These are phyloP conservation scores for Xylariales sp. DNA, from an alignment of 2,329 filamentous ascomycete genomes.

Conservation along the genomic window DNA sequence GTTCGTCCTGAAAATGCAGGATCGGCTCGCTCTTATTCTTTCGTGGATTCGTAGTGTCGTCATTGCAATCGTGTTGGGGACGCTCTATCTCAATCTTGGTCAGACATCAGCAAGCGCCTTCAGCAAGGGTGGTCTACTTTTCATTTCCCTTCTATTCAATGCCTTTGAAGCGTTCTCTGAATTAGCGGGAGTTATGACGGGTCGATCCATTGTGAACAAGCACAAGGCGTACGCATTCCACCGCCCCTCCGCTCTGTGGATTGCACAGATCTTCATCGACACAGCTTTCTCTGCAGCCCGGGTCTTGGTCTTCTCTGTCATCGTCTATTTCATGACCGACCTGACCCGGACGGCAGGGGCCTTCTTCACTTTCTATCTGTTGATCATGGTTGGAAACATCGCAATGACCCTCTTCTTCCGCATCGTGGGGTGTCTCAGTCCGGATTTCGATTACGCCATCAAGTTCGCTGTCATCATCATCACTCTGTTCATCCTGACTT, in stretches of 20 bases:
- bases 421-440: slow-evolving; percentile 68
- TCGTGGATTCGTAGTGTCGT: slow-evolving; percentile 65
- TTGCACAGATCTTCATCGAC: slow-evolving; percentile 78
- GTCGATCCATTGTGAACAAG: slow-evolving; percentile 74
- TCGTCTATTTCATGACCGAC: slow-evolving; percentile 76
- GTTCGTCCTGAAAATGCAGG: slow-evolving; percentile 81
- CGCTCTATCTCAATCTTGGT: slow-evolving; percentile 69
- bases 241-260: slow-evolving; percentile 75
- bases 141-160: slow-evolving; percentile 77
- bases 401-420: slow-evolving; percentile 76
- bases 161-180: slow-evolving; percentile 84
- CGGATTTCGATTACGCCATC: slow-evolving; percentile 81
- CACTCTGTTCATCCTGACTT: slow-evolving; percentile 75
- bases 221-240: slow-evolving; percentile 82
- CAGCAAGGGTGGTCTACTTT: slow-evolving; percentile 75
- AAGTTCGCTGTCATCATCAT: slow-evolving; percentile 77
- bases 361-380: slow-evolving; percentile 73
- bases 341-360: slow-evolving; percentile 65
- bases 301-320: slow-evolving; percentile 67
- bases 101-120: slow-evolving; percentile 67
- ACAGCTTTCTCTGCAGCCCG: slow-evolving; percentile 66
- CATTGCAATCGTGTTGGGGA: slow-evolving; percentile 74
- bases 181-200: slow-evolving; percentile 69
- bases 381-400: slow-evolving; percentile 65
- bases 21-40: slow-evolving; percentile 70